A percentile compares a stretch with the other conserved stretches of the same genome.
Evolutionary conservation across 1,284 basidiomycete species (phyloP).

Genomic region (Cryptococcus jaspeensis): DNA sequence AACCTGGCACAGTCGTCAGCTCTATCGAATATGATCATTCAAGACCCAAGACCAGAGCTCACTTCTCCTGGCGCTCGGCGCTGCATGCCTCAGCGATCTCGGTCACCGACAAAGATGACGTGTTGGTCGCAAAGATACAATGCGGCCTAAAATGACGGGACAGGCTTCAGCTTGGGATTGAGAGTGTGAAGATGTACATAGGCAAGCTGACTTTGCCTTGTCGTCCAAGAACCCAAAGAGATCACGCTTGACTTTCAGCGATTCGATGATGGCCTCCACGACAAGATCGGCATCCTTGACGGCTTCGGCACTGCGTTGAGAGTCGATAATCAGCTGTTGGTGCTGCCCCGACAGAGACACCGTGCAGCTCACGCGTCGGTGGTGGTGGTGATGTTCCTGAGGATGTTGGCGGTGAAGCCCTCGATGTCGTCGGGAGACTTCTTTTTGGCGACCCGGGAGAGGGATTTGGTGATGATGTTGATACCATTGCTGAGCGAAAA

Average conservation of each 20-base stretch:
- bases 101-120: conserved; percentile 56
- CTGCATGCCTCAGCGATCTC: conserved; percentile 55
- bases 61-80: conserved; percentile 48
- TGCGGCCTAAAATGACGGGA: conserved; percentile 7
- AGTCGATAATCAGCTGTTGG: conserved; percentile 1
- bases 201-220: conserved; percentile 51
- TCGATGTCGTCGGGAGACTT: conserved; percentile 53
- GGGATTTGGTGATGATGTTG: conserved; percentile 58
- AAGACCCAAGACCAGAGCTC: conserved; percentile 10
- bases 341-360: not conserved
- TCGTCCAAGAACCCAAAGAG: conserved; percentile 57
- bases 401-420: conserved; percentile 48
- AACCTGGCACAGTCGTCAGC: conserved; percentile 37
- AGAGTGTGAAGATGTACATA: not conserved
- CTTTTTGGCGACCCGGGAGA: conserved; percentile 57
- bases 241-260: conserved; percentile 58
- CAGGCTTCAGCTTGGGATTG: too few relatives aligned
- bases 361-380: conserved; percentile 52
- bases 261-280: conserved; percentile 61
- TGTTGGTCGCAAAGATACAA: conserved; percentile 60
- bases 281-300: conserved; percentile 57
- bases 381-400: conserved; percentile 55
- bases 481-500: conserved; percentile 56
- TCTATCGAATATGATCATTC: not conserved
- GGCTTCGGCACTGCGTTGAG: conserved; percentile 47